These are phyloP conservation scores for Erodium texanum DNA, from an alignment of 441 rosid species.

Conservation along the genomic window DNA sequence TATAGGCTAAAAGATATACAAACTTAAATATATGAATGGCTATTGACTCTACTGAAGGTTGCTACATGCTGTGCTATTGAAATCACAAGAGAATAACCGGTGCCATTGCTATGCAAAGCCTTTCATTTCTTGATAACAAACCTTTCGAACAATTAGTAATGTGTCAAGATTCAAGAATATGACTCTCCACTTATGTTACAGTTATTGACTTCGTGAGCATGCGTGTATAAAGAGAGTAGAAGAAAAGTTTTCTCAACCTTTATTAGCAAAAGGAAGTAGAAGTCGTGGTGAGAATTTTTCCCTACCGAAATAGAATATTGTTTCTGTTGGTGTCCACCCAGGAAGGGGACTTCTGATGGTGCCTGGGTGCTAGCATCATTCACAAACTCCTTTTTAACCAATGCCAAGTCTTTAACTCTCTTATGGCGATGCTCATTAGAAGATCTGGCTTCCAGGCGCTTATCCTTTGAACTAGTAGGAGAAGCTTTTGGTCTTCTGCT, in stretches of 20 bases:
- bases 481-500: constrained; percentile 18
- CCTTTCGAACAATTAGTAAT: neutral
- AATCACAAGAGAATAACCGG: neutral
- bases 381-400: constrained; percentile 21
- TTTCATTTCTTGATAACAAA: neutral
- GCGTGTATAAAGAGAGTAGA: neutral
- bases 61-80: neutral
- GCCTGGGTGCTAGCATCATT: constrained; percentile 21
- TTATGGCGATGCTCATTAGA: constrained; percentile 18
- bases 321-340: constrained; percentile 37
- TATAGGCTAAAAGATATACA: neutral
- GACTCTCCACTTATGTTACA: neutral
- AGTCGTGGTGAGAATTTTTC: constrained; percentile 13
- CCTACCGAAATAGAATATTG: constrained; percentile 28
- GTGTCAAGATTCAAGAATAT: neutral
- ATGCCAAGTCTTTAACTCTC: neutral
- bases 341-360: constrained; percentile 29
- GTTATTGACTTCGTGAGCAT: too few relatives aligned
- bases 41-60: neutral
- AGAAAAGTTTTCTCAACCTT: neutral
- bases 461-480: constrained; percentile 21
- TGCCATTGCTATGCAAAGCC: neutral
- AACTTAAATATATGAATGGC: neutral
- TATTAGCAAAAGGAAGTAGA: neutral
- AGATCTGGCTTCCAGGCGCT: constrained; percentile 25